These are phyloP conservation scores for Aspergillus viridinutans DNA, from an alignment of 2,329 filamentous ascomycete species.

Conservation along the genomic window DNA sequence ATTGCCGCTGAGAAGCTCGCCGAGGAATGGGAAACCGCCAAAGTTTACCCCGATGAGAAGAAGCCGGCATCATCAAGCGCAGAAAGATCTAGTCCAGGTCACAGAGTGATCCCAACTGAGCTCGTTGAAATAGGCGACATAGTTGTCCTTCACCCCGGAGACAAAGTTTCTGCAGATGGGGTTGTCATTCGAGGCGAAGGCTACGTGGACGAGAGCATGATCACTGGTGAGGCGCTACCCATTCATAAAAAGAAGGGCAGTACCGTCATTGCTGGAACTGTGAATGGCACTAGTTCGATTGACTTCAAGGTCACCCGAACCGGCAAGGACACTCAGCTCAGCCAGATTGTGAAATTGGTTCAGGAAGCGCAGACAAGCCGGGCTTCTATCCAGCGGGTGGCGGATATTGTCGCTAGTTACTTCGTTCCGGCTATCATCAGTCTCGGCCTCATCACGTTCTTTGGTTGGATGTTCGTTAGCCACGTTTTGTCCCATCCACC, in stretches of 20 bases:
- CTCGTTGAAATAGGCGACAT: slow-evolving; percentile 91
- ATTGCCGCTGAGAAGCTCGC: slow-evolving; percentile 89
- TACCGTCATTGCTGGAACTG: slow-evolving; percentile 83
- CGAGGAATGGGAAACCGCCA: slow-evolving; percentile 62
- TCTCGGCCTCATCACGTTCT: slow-evolving; percentile 79
- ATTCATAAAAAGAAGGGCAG: slow-evolving; percentile 82
- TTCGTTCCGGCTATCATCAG: slow-evolving; percentile 87
- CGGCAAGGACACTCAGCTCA: slow-evolving; percentile 91
- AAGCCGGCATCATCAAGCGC: slow-evolving; percentile 6
- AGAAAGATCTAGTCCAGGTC: slow-evolving; percentile 55
- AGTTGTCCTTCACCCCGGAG: slow-evolving; percentile 86
- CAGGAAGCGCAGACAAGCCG: slow-evolving; percentile 94
- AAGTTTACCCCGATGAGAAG: slow-evolving; percentile 9
- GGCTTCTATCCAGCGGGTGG: slow-evolving; percentile 89
- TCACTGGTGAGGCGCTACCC: slow-evolving; percentile 94
- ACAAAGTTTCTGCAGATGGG: slow-evolving; percentile 95
- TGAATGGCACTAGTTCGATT: slow-evolving; percentile 86
- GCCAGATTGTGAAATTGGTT: slow-evolving; percentile 96
- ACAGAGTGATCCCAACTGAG: slow-evolving; percentile 86
- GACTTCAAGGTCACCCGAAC: slow-evolving; percentile 91
- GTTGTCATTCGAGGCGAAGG: slow-evolving; percentile 82
- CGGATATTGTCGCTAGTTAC: slow-evolving; percentile 85
- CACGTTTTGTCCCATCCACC: slow-evolving; percentile 82
- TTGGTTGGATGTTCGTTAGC: slow-evolving; percentile 91
- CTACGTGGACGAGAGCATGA: slow-evolving; percentile 96